Base-by-base conservation (phyloP, 163 green algal species). In the Coccomyxa subellipsoidea region DNA sequence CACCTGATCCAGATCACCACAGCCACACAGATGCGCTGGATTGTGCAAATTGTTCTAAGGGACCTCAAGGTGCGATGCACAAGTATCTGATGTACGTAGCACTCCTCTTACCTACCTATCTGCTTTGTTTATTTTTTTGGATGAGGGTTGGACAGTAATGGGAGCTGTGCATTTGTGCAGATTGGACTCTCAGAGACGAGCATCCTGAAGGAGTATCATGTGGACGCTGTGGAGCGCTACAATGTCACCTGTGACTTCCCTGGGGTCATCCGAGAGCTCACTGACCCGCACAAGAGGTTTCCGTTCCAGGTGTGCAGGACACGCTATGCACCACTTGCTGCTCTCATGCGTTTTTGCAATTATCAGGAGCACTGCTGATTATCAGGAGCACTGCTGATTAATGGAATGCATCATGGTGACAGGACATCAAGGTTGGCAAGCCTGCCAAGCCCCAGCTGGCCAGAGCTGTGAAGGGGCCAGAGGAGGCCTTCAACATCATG, bases 41-140 rank as follows among this genome's bases (percentile, higher is more conserved):
- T 95, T 31, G 76, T 86, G 8, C 79, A 87, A 32, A 91, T 96
- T 53, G 90, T 96, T 27, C 78, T 96, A 8, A 90, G 89, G 66
- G 87, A 91, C 53, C 71, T 94, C 18, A 94, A 93, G 91, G 87
- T 90, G 29, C 0, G 76, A 12, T 2, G 34, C n/a, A n/a, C n/a
- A n/a, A n/a, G n/a, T n/a, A n/a, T n/a, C 39, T 47, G 18, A 9
- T 78, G 34, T 23, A 69, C 21, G 54, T 59, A 8, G 21, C 5
- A 18, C 47, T 10, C 47, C 21, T 59, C 15, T 59, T 59, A 18
- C 47, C 3, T 27, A 18, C 23, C 1, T 59, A 59, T 18, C 23
- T 59, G 4, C 5, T 59, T 12, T 18, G 10, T 10, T 23, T 23
- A 8, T 54, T 54, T 54, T 54, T 54, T 54, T 23, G 3, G 23